Base-by-base conservation (phyloP, 1,139 yeast genomes). In the Suhomyces wounanorum region DNA sequence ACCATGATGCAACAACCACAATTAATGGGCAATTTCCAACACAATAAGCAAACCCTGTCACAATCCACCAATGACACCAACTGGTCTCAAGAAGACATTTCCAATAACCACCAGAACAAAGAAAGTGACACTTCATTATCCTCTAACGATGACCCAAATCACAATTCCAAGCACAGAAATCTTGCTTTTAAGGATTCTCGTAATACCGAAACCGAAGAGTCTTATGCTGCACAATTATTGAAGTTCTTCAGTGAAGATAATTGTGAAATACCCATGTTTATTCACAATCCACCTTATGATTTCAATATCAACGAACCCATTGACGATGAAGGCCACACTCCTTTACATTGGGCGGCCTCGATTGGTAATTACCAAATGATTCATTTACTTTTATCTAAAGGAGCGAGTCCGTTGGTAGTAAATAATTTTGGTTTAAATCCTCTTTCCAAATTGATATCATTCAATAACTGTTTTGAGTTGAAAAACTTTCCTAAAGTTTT, bases 301-400 rank as follows among this genome's bases (percentile, higher is more conserved):
- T 87, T 90, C 60, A 86, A 90, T 60, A 84, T 91, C 55, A 89
- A 92, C 68, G 92, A 84, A 55, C 83, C 92, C 6, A 89, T 94
- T 43, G 99, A 94, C 63, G 96, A 89, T 58, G 98, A 94, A 67
- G 97, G 97, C 0, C 97, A 94, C 61, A 89, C 97, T 0, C 91
- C 97, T 0, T 79, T 94, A 57, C 98, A 94, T 66, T 94, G 99
- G 99, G 97, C 98, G 0, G 84, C 96, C 10, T 91, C 98, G 0
- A 87, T 94, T 77, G 97, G 97, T 8, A 85, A 88, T 58, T 71
- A 84, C 49, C 82, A 82, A 41, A 79, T 92, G 65, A 83, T 91
- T 47, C 89, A 86, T 57, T 72, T 89, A 18, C 69, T 94, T 25
- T 67, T 91, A 18, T 71, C 82, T 45, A 81, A 84, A 56, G 91